Conservation (phyloP, 2,329 filamentous ascomycete species). For the Penicillium sclerotiorum region DNA sequence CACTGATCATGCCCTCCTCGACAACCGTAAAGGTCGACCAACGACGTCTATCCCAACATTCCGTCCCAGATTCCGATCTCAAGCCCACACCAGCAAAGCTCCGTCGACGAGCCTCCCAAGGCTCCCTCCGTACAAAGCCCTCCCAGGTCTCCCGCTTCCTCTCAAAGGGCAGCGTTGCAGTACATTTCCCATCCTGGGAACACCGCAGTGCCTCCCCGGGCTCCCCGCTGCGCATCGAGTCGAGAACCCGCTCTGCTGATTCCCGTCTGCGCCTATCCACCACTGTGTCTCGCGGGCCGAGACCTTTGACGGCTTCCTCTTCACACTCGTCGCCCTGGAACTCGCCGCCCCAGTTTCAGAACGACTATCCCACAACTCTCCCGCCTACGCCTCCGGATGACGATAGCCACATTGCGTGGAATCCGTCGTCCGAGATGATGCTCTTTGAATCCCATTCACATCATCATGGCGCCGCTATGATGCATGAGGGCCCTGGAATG, state of each 20-base stretch:
- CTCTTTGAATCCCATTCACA: slow-evolving; percentile 32
- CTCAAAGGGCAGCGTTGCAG: slow-evolving; percentile 37
- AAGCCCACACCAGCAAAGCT: slow-evolving; percentile 29
- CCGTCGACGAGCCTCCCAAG: slow-evolving; percentile 41
- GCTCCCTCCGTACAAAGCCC: slow-evolving; percentile 37
- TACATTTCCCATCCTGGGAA: slow-evolving; percentile 59
- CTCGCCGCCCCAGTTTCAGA: slow-evolving; percentile 19
- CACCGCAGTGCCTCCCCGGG: slow-evolving; percentile 43
- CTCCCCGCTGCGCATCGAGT: slow-evolving; percentile 27
- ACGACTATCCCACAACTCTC: slow-evolving; percentile 38
- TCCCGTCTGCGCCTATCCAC: slow-evolving; percentile 34
- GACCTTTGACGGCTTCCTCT: slow-evolving; percentile 30
- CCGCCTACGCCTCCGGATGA: slow-evolving; percentile 48
- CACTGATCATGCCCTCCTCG: slow-evolving; percentile 33
- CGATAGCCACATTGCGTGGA: slow-evolving; percentile 43
- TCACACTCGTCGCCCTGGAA: slow-evolving; percentile 36
- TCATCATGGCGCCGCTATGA: slow-evolving; percentile 28
- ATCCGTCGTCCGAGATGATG: slow-evolving; percentile 34
- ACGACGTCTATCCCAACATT: slow-evolving; percentile 26
- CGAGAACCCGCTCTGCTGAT: slow-evolving; percentile 31
- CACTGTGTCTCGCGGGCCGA: slow-evolving; percentile 40
- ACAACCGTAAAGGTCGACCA: slow-evolving; percentile 24
- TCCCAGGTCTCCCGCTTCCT: slow-evolving; percentile 40
- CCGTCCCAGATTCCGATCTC: slow-evolving; percentile 14
- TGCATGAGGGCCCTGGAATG: slow-evolving; percentile 30